Evolutionary conservation across 441 rosid genomes (phyloP), one percentile per base, ranked within the genome.

Genomic region (Populus hybrid): DNA sequence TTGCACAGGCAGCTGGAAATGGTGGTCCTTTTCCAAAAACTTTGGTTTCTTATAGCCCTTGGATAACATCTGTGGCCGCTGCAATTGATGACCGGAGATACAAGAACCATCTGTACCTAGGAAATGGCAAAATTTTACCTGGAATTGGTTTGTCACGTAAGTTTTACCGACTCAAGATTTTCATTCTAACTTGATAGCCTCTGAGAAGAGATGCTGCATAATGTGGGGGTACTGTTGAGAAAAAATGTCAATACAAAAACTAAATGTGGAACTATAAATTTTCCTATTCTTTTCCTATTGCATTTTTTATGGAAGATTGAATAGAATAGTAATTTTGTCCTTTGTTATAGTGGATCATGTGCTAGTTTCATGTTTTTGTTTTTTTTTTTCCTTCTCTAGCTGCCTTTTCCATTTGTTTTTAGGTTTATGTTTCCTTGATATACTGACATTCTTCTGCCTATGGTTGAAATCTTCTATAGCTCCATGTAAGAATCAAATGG

Each of bases 21-120:
- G 98, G 98, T 36, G 99, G 99, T 57, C 98, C 99, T 82, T 96
- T 93, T 78, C 95, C 98, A 4, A 94, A 93, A 90, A 94, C 98
- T 67, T 73, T 94, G 88, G 92, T 96, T 73, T 93, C 99, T 5
- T 96, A 94, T 78, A 94, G 99, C 87, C 99, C 99, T 30, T 94
- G 99, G 99, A 93, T 96, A 81, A 84, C 94, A 74, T 83, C 98
- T 84, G 99, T 96, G 28, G 99, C 98, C 36, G 98, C 99, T 75
- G 98, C 99, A 67, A 89, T 96, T 72, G 99, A 96, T 84, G 99
- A 94, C 77, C 93, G 98, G 16, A 88, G 98, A 88, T 96, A 96
- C 81, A 93, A 96, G 81, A 96, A 96, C 77, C 97, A 94, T 90
- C 88, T 96, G 42, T 88, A 81, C 69, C 85, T 94, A 74, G 99